Conservation (phyloP, 2,329 filamentous ascomycete genomes). For the Trichoderma koningiopsis region DNA sequence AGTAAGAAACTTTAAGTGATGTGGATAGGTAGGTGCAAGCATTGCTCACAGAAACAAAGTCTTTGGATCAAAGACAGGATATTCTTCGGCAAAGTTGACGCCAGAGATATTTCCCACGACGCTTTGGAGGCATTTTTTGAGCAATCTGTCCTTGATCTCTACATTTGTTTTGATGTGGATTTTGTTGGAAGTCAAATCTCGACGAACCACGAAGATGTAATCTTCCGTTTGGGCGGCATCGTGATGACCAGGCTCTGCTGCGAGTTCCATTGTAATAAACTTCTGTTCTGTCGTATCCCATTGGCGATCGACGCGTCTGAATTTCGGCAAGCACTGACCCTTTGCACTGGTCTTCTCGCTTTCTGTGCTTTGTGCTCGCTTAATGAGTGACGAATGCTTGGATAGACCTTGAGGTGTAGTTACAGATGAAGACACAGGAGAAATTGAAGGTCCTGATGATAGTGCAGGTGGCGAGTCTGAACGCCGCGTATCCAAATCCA, state of each 20-base stretch:
- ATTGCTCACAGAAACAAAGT: constrained; percentile 62
- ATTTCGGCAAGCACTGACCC: constrained; percentile 35
- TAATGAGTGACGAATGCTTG: neutral
- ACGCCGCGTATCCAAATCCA: neutral
- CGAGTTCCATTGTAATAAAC: constrained; percentile 39
- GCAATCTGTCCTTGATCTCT: constrained; percentile 80
- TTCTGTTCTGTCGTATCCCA: constrained; percentile 53
- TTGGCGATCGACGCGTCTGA: constrained; percentile 56
- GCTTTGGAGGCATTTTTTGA: constrained; percentile 63
- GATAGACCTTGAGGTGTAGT: neutral
- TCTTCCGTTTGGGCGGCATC: constrained; percentile 69
- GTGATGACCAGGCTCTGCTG: constrained; percentile 52
- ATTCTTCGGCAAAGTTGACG: constrained; percentile 78
- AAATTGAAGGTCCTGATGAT: neutral
- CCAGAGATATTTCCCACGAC: constrained; percentile 46
- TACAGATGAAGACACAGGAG: neutral
- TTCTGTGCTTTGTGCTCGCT: neutral
- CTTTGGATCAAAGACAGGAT: constrained; percentile 71
- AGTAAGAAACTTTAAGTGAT: neutral
- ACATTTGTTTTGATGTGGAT: constrained; percentile 73
- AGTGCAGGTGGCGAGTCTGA: neutral
- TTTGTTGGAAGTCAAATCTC: constrained; percentile 82
- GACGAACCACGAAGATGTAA: constrained; percentile 80
- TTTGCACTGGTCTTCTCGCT: neutral
- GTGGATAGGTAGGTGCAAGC: neutral